A percentile compares a stretch with the other conserved stretches of the same genome.
These are phyloP conservation scores for Trichocladium antarcticum DNA, from an alignment of 495 filamentous ascomycete genomes.

Conservation along the genomic window DNA sequence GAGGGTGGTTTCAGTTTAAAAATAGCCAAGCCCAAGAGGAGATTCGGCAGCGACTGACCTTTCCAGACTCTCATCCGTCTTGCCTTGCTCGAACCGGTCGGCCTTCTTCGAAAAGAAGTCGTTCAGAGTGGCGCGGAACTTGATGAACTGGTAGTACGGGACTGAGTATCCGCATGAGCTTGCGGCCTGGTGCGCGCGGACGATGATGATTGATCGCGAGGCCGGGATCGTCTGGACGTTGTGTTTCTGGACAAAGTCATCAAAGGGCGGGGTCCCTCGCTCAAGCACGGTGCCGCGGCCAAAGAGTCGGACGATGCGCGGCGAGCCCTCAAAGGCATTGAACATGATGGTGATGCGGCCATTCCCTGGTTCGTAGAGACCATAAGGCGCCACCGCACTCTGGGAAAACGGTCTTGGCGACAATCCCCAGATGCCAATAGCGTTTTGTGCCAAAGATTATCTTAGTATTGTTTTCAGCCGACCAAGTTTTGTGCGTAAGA, in stretches of 20 bases:
- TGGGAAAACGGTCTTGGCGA: too few species aligned
- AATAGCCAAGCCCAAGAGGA: too few species aligned
- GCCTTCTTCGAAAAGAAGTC: conserved; percentile 39
- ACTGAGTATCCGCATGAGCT: conserved; percentile 44
- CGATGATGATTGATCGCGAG: conserved; percentile 49
- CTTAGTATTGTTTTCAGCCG: too few species aligned
- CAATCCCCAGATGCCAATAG: too few species aligned
- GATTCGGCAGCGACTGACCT: too few species aligned
- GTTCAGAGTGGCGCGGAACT: conserved; percentile 36
- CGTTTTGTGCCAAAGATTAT: too few species aligned
- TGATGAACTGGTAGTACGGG: conserved; percentile 42
- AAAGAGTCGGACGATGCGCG: conserved; percentile 61
- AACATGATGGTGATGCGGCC: conserved; percentile 63
- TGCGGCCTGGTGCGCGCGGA: conserved; percentile 56
- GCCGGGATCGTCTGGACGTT: conserved; percentile 35
- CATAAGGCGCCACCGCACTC: too few species aligned
- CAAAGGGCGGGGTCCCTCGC: conserved; percentile 37
- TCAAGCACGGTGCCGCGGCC: conserved; percentile 58
- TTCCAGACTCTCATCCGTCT: conserved; percentile 41
- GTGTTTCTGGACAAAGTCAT: conserved; percentile 36
- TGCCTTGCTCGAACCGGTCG: conserved; percentile 31
- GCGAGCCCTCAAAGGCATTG: conserved; percentile 51
- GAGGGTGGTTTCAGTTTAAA: background rate
- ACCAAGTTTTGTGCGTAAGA: too few species aligned
- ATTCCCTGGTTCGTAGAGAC: conserved; percentile 55